phyloP scores from a whole-genome alignment of 2,329 filamentous ascomycete species.

The Drechmeria coniospora region DNA sequence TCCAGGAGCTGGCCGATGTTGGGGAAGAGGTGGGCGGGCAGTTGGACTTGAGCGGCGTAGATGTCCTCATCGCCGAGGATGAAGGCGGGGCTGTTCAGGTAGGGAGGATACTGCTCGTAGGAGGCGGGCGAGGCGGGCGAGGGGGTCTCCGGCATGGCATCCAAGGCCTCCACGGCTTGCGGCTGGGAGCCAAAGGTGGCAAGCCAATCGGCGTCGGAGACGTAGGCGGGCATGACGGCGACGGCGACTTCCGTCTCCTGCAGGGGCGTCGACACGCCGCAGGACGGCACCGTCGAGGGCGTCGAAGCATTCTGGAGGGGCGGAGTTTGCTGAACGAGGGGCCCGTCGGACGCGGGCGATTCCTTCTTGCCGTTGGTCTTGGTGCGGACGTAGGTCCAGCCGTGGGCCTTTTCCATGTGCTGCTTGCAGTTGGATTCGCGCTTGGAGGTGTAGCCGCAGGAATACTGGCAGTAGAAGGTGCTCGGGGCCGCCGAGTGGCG shows the following conservation, averaged over 20 bases:
- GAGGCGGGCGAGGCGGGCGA: conserved; percentile 22
- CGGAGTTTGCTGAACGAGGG: conserved; percentile 37
- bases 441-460: conserved; percentile 89
- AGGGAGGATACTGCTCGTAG: conserved; percentile 41
- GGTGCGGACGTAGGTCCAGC: conserved; percentile 78
- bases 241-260: conserved; percentile 25
- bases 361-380: conserved; percentile 72
- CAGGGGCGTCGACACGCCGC: conserved; percentile 41
- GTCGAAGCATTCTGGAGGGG: conserved; percentile 46
- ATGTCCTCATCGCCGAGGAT: conserved; percentile 43
- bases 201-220: conserved; percentile 30
- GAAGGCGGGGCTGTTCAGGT: conserved; percentile 46
- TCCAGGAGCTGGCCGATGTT: conserved; percentile 23
- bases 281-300: conserved; percentile 37
- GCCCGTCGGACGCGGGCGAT: conserved; percentile 24
- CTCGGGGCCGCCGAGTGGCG: conserved; percentile 72
- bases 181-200: conserved; percentile 15
- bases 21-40: conserved; percentile 31
- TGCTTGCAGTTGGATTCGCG: conserved; percentile 95
- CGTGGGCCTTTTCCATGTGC: conserved; percentile 95
- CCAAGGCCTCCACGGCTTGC: conserved; percentile 24
- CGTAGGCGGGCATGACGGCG: conserved; percentile 34
- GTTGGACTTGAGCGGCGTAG: conserved; percentile 41
- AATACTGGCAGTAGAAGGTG: conserved; percentile 72
- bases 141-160: conserved; percentile 21